Conservation (phyloP, 2,329 filamentous ascomycete genomes). For the Lecanoromycetidae sp. region DNA sequence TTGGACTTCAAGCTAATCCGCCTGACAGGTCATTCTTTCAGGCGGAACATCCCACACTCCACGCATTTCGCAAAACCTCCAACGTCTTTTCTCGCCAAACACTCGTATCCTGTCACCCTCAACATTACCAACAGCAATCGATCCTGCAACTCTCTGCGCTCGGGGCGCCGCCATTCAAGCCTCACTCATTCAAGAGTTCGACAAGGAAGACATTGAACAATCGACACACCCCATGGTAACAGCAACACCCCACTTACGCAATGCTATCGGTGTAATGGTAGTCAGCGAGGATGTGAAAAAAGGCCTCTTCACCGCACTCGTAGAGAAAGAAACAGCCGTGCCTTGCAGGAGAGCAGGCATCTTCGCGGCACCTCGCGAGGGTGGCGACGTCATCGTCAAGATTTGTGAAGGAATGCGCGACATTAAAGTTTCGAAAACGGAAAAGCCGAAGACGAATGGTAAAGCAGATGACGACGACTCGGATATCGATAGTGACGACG, state of each 20-base stretch:
- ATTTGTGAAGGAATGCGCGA: conserved; percentile 78
- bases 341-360: conserved; percentile 77
- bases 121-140: conserved; percentile 65
- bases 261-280: conserved; percentile 77
- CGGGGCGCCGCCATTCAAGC: conserved; percentile 93
- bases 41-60: conserved; percentile 90
- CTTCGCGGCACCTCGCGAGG: conserved; percentile 61
- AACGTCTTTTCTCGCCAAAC: conserved; percentile 65
- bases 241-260: conserved; percentile 77
- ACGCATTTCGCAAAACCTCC: conserved; percentile 73
- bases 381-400: conserved; percentile 78
- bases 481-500: conserved; percentile 46
- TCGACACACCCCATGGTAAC: conserved; percentile 92
- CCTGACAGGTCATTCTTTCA: conserved; percentile 62
- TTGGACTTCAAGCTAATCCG: neutral
- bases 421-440: conserved; percentile 86
- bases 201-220: conserved; percentile 85
- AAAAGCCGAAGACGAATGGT: conserved; percentile 54
- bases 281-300: conserved; percentile 45
- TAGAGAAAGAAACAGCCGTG: conserved; percentile 76
- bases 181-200: conserved; percentile 86
- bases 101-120: conserved; percentile 74
- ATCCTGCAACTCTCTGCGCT: conserved; percentile 81
- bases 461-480: conserved; percentile 45
- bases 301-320: conserved; percentile 66